Conservation (phyloP, 305 asterid species). For the Fraxinus latifolia region DNA sequence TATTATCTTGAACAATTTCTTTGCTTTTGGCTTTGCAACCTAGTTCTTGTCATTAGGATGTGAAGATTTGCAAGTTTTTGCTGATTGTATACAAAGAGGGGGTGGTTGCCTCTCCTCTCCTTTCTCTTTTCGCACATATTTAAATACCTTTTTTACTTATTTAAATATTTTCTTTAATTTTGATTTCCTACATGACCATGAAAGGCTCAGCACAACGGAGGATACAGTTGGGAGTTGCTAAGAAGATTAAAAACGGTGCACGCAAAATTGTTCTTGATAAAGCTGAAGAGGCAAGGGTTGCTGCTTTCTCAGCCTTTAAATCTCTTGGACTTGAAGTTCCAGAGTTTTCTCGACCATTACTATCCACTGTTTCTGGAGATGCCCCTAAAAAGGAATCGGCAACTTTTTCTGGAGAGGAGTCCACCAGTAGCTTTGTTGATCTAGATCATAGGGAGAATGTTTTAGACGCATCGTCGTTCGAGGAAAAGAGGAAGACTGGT, state of each 20-base stretch:
- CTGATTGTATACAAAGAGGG: not conserved
- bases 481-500: constrained; percentile 31
- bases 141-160: not conserved
- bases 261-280: constrained; percentile 90
- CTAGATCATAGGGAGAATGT: constrained; percentile 34
- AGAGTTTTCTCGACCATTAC: constrained; percentile 53
- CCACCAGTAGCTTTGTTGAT: constrained; percentile 56
- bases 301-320: constrained; percentile 92
- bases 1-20: not conserved
- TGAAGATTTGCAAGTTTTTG: not conserved
- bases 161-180: constrained; percentile 24
- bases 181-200: constrained; percentile 27
- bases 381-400: constrained; percentile 43
- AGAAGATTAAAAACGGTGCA: constrained; percentile 93
- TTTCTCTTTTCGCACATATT: not conserved
- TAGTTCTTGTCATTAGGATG: not conserved
- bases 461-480: constrained; percentile 23
- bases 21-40: not conserved
- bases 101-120: not conserved
- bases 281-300: constrained; percentile 97
- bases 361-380: constrained; percentile 39
- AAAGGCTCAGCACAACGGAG: constrained; percentile 63
- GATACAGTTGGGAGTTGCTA: constrained; percentile 77
- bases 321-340: constrained; percentile 83
- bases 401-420: constrained; percentile 66